These are phyloP conservation scores for Lodderomyces theae DNA, from an alignment of 1,139 yeast genomes.

Conservation along the genomic window DNA sequence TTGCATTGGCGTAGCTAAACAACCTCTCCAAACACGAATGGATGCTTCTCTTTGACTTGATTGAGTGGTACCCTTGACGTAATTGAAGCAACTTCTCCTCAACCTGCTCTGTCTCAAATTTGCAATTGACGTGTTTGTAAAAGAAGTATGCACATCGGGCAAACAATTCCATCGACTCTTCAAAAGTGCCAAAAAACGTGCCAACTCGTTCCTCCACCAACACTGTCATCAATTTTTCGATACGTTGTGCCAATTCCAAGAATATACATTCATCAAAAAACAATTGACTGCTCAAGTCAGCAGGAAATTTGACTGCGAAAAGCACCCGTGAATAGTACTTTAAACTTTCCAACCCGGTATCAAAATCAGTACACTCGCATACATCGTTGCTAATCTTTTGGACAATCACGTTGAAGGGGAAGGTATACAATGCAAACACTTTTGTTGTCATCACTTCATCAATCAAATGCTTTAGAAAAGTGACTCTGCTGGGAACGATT, in stretches of 20 bases:
- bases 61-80: conserved; percentile 1
- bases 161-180: conserved; percentile 4
- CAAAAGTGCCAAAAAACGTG: conserved; percentile 6
- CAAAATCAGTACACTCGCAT: conserved; percentile 1
- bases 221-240: conserved; percentile 3
- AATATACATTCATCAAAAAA: conserved; percentile 11
- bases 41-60: not conserved
- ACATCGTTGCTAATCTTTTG: conserved; percentile 4
- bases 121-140: conserved; percentile 11
- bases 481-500: conserved; percentile 5
- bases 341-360: conserved; percentile 6
- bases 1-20: conserved; percentile 9
- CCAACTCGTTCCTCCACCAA: not conserved
- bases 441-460: conserved; percentile 11
- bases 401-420: conserved; percentile 17
- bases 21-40: conserved; percentile 7
- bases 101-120: conserved; percentile 5
- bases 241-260: conserved; percentile 10
- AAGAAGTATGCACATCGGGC: conserved; percentile 13
- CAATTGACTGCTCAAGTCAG: conserved; percentile 14
- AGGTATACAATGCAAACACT: conserved; percentile 18
- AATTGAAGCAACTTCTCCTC: conserved; percentile 11
- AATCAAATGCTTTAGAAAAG: conserved; percentile 9
- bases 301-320: conserved; percentile 18
- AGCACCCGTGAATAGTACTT: conserved; percentile 10